These are phyloP conservation scores for Ascoidea tarda DNA, from an alignment of 805 yeast species.

Conservation along the genomic window DNA sequence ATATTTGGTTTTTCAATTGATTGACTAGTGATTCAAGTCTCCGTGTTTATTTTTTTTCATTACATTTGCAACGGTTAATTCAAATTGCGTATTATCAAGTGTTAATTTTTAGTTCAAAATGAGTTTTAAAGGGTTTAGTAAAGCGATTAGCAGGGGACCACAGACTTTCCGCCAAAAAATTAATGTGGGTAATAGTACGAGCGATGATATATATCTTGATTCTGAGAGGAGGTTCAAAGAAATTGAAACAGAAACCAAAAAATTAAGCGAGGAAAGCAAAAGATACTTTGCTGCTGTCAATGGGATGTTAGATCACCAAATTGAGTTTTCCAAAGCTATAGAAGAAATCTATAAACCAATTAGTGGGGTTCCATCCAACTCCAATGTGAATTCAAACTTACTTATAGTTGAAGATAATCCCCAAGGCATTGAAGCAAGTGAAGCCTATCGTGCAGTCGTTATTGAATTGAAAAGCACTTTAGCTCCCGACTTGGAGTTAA, in stretches of 20 bases:
- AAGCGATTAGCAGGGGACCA: slow-evolving; percentile 77
- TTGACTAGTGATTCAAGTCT: too few relatives aligned
- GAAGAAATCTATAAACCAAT: slow-evolving; percentile 96
- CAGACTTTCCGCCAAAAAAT: slow-evolving; percentile 82
- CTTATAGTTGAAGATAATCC: slow-evolving; percentile 86
- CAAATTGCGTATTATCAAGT: too few relatives aligned
- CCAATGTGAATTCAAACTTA: slow-evolving; percentile 44
- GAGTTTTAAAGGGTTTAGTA: slow-evolving; percentile 84
- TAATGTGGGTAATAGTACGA: slow-evolving; percentile 71
- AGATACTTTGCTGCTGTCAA: slow-evolving; percentile 85
- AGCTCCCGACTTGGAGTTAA: slow-evolving; percentile 86
- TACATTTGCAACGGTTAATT: too few relatives aligned
- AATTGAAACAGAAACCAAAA: slow-evolving; percentile 78
- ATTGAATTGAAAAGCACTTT: slow-evolving; percentile 72
- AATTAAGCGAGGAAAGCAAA: slow-evolving; percentile 78
- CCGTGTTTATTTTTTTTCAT: too few relatives aligned
- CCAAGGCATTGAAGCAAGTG: slow-evolving; percentile 90
- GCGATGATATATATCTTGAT: slow-evolving; percentile 82
- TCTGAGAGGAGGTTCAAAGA: slow-evolving; percentile 96
- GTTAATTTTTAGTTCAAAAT: slow-evolving; percentile 19
- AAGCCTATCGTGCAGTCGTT: slow-evolving; percentile 80
- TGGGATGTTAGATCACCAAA: slow-evolving; percentile 86
- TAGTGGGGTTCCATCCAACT: slow-evolving; percentile 83
- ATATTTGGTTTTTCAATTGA: too few relatives aligned
- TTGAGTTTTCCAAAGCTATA: slow-evolving; percentile 89